Conservation (phyloP, 257 asterid species). For the Apocynum venetum region DNA sequence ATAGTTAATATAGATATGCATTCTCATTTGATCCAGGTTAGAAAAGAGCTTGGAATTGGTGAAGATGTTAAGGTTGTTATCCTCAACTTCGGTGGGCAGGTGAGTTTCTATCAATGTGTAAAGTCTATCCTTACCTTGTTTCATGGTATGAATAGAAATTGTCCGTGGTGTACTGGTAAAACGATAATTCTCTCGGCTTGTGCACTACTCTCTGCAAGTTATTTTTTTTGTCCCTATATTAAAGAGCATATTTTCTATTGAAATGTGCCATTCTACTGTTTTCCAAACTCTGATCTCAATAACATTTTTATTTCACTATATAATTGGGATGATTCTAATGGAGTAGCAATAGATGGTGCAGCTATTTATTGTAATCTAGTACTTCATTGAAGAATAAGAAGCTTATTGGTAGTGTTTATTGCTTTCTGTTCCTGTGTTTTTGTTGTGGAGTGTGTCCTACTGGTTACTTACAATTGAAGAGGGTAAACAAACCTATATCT, state of each 20-base stretch:
- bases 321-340: neutral
- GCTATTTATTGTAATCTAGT: neutral
- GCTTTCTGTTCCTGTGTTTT: neutral
- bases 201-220: neutral
- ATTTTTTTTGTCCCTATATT: neutral
- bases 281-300: neutral
- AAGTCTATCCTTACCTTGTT: neutral
- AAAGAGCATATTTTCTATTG: neutral
- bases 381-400: neutral
- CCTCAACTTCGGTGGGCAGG: conserved; percentile 99
- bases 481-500: neutral
- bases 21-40: conserved; percentile 44
- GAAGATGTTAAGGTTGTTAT: conserved; percentile 80
- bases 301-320: neutral
- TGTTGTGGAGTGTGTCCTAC: neutral
- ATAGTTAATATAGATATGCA: neutral
- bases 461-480: neutral
- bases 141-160: neutral
- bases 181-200: neutral
- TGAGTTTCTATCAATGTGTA: conserved; percentile 6
- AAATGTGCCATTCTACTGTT: neutral
- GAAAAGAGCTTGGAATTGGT: conserved; percentile 75
- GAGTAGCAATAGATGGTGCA: neutral
- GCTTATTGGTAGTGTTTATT: neutral
- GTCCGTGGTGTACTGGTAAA: neutral